Percentiles rank a stretch among this genome's conserved stretches.
Evolutionary conservation across 78 protist species (phyloP).

Genomic region (Isochrysis galbana): DNA sequence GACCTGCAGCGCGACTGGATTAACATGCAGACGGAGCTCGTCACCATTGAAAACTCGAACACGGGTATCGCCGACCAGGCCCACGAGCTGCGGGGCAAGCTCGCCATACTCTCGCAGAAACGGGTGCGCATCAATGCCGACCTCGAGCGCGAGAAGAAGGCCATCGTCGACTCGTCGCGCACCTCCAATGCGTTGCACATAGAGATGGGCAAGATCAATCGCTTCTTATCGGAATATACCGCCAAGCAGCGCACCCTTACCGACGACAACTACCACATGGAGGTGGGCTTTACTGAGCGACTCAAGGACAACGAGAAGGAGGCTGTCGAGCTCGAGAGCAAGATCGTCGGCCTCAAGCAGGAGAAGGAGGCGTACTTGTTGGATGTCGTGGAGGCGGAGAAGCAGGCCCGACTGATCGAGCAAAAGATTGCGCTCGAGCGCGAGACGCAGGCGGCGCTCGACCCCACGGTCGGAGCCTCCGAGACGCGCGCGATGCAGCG

Average conservation of each 20-base stretch:
- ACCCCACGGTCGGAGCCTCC: slow-evolving; percentile 56
- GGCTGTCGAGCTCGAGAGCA: slow-evolving; percentile 30
- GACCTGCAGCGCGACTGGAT: slow-evolving; percentile 52
- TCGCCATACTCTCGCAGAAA: slow-evolving; percentile 48
- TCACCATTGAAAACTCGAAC: slow-evolving; percentile 3
- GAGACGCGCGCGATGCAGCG: slow-evolving; percentile 36
- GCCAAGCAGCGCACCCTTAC: slow-evolving; percentile 14
- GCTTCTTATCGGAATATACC: background rate
- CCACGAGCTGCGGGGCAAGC: slow-evolving; percentile 5
- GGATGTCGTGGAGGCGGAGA: slow-evolving; percentile 60
- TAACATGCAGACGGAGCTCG: slow-evolving; percentile 51
- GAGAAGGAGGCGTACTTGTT: slow-evolving; percentile 44
- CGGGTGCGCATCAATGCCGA: background rate
- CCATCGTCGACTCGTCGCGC: background rate
- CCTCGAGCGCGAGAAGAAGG: background rate
- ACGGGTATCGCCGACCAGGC: background rate
- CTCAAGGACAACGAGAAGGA: slow-evolving; percentile 47
- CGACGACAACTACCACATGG: slow-evolving; percentile 43
- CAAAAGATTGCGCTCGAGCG: slow-evolving; percentile 63
- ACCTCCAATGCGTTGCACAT: slow-evolving; percentile 14
- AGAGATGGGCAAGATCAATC: slow-evolving; percentile 48
- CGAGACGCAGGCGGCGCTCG: slow-evolving; percentile 70
- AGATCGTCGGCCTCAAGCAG: slow-evolving; percentile 26
- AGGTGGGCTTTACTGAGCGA: background rate
- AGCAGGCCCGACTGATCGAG: slow-evolving; percentile 52